Base-by-base conservation (phyloP, 1,284 basidiomycete genomes). In the Fomes fomentarius region DNA sequence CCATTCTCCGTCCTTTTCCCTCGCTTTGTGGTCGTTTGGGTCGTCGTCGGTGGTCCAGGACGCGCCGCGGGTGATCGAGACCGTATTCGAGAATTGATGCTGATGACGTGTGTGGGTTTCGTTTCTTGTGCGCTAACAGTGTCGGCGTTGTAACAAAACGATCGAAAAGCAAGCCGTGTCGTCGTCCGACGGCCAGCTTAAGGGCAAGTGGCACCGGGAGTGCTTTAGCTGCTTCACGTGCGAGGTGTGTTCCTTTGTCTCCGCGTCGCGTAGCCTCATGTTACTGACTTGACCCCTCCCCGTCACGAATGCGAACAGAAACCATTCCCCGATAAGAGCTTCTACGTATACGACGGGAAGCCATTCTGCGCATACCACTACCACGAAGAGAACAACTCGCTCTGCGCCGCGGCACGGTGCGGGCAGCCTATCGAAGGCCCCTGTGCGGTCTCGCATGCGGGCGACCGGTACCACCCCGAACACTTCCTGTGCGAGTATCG, bases 141-240 rank as follows among this genome's bases (percentile, higher is more conserved):
- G 93, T 68, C 89, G 93, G 33, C 80, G 91, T 47, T 95, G 93
- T 72, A 83, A 83, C 64, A 67, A 86, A 28, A 84, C 90, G 0
- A 96, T 96, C 47, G 94, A 96, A 75, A 93, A 87, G 62, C 87
- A 89, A 61, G 93, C 93, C 17, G 91, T 96, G n/a, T 93, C 89
- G 31, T 91, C 89, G 10, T 85, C 89, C 8, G 94, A 96, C 66
- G 93, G 93, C 1, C 93, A 95, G 71, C 78, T 96, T 46, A 94
- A 94, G 72, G 93, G 93, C 57, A 95, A 95, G 71, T 95, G 94
- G 72, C 93, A 95, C 69, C 83, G 85, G 50, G 85, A 87, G 38
- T 96, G 94, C 74, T 96, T 96, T 69, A 92, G 87, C 63, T 96
- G 93, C 71, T 79, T 85, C 59, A 82, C 76, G 3, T 96, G 94